phyloP scores from a whole-genome alignment of 2,329 filamentous ascomycete species.

The Pseudogymnoascus sp. region DNA sequence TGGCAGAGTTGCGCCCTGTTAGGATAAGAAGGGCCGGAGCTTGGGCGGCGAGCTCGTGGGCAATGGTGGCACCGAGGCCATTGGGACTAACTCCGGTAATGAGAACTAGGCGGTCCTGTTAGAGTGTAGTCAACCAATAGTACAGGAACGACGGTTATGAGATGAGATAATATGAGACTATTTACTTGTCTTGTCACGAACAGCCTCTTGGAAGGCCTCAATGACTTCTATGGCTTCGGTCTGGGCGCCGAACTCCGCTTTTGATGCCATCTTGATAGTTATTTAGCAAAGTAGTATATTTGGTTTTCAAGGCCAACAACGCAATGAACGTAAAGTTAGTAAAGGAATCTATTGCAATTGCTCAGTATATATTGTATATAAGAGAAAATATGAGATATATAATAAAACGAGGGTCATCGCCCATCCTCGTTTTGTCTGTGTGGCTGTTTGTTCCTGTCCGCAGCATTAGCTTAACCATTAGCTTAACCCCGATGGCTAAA shows the following conservation, averaged over 20 bases:
- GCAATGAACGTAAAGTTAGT: neutral
- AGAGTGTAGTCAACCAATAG: neutral
- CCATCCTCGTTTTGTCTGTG: neutral
- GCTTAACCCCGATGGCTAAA: too few relatives aligned
- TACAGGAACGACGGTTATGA: neutral
- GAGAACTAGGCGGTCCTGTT: slow-evolving; percentile 13
- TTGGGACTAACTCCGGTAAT: slow-evolving; percentile 20
- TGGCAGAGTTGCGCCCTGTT: slow-evolving; percentile 28
- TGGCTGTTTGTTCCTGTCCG: neutral
- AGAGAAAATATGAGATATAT: neutral
- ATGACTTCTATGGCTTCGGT: neutral
- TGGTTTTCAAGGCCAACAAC: neutral
- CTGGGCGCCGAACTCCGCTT: neutral
- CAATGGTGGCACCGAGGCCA: slow-evolving; percentile 17
- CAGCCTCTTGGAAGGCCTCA: neutral
- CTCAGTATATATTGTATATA: neutral
- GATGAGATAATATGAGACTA: neutral
- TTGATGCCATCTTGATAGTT: neutral
- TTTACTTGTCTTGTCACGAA: neutral
- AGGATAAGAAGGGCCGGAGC: slow-evolving; percentile 30
- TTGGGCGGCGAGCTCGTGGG: slow-evolving; percentile 14
- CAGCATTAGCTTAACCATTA: neutral
- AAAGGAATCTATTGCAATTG: neutral
- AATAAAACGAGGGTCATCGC: neutral
- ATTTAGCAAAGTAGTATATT: neutral